Evolutionary conservation across 1,139 yeast species (phyloP), one percentile per base, ranked within the genome.

Genomic region (Petasospora rhodanensis): DNA sequence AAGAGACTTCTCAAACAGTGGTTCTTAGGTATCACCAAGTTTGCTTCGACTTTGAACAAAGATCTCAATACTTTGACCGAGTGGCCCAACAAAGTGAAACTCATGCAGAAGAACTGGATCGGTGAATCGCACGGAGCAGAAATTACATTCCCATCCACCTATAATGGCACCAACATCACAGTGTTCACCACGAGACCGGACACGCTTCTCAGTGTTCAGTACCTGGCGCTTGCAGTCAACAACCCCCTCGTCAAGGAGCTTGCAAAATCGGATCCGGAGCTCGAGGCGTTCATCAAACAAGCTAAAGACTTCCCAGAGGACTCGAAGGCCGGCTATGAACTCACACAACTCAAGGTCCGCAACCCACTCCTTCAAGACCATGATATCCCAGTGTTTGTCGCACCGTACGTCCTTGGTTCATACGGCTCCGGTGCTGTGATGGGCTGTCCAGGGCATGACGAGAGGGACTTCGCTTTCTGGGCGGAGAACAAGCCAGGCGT

Each of bases 371-470:
- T 55, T 2, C 31, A 40, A 13, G 39, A 41, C 1, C 46, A 41
- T 18, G 62, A 69, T 32, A 45, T 89, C 6, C 96, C 96, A 0
- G 76, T 91, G 0, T 91, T 74, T 62, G 89, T 72, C 3, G 96
- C 97, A 0, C 95, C 96, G 0, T 91, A 87, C 57, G 97, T 91
- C 1, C 57, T 89, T 23, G 77, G 83, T 5, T 64, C 72, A 5
- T 89, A 89, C 53, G 97, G 96, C 0, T 74, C 74, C 42, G 95
- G 95, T 28, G 95, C 96, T 1, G 97, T 91, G 1, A 89, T 91
- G 97, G 98, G 98, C 1, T 85, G 94, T 50, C 98, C 98, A 2
- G 96, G 82, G 0, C 97, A 89, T 56, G 97, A 91, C 54, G 64
- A 66, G 28, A 69, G 97, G 41, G 98, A 91, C 54, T 74, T 55